Evolutionary conservation across 2,329 filamentous ascomycete genomes (phyloP), one percentile per base, ranked within the genome.

Genomic region (Pseudogymnoascus sp.): DNA sequence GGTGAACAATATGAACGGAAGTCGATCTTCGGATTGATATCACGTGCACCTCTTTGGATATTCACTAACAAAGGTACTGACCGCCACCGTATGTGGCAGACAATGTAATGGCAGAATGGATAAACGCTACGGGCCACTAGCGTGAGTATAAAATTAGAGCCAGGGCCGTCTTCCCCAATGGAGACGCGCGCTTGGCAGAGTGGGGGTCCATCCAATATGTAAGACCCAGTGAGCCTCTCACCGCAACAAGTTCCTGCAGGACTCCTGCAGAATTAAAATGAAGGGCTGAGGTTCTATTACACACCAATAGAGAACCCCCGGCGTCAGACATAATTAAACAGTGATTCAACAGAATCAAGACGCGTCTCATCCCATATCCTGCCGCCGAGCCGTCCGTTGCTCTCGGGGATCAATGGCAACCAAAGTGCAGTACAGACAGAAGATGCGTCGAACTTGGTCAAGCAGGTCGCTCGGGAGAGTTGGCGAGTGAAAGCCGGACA

Each of bases 71-170:
- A 7, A 54, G 28, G 6, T 18, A 54, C 47, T 54, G 16, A 54
- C 47, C 47, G 47, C 47, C 33, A 54, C 47, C 6, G 3, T 16
- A 20, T 20, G 11, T 35, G 16, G 25, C 11, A n/a, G 20, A 35
- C 6, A 25, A 18, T 3, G 33, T 33, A 18, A 35, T 14, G 43
- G n/a, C 43, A 54, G 47, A 54, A 54, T 33, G 4, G 8, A 30
- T 28, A 11, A 12, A 54, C 43, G n/a, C 43, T 20, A 18, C 28
- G 47, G 47, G 47, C 47, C 28, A 54, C 47, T 54, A 54, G 47
- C 47, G 47, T 54, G 47, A 33, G 47, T 54, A 54, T 54, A 54
- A 54, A 54, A 54, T 54, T 54, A 33, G 47, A 54, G 28, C 47
- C 47, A 54, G 47, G 47, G 28, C 43, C 12, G 18, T 33, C 28